Conservation (phyloP, 371 early-diverging fungal species). For the Circinella minor region DNA sequence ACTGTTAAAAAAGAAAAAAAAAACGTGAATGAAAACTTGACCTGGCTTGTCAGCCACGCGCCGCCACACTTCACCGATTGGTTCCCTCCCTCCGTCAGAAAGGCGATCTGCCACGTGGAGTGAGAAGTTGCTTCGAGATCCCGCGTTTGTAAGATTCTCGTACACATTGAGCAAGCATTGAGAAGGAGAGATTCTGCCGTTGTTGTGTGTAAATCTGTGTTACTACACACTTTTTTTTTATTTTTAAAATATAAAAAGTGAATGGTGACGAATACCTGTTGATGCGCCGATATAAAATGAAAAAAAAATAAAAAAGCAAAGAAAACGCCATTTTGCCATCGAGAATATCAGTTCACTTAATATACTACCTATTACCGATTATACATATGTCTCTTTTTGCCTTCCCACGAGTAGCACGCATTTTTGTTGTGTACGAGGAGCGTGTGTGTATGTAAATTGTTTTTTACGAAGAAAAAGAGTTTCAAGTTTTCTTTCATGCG, state of each 20-base stretch:
- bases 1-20: neutral
- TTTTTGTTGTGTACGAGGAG: neutral
- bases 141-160: neutral
- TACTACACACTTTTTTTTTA: neutral
- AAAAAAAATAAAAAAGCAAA: too few species aligned
- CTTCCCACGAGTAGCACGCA: neutral
- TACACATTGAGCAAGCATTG: too few species aligned
- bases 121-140: neutral
- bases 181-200: too few species aligned
- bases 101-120: constrained; percentile 7
- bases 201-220: too few species aligned
- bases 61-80: constrained; percentile 11
- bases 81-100: neutral
- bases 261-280: neutral
- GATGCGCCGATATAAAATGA: constrained; percentile 9
- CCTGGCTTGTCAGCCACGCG: constrained; percentile 8
- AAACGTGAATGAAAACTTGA: neutral
- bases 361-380: too few species aligned
- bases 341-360: too few species aligned
- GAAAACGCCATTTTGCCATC: neutral
- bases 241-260: neutral
- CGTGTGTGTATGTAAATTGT: too few species aligned
- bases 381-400: too few species aligned
- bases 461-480: constrained; percentile 3
- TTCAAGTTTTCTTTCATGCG: neutral